Evolutionary conservation across 1,284 basidiomycete species (phyloP), one percentile per base, ranked within the genome.

Genomic region (Stereum hirsutum): DNA sequence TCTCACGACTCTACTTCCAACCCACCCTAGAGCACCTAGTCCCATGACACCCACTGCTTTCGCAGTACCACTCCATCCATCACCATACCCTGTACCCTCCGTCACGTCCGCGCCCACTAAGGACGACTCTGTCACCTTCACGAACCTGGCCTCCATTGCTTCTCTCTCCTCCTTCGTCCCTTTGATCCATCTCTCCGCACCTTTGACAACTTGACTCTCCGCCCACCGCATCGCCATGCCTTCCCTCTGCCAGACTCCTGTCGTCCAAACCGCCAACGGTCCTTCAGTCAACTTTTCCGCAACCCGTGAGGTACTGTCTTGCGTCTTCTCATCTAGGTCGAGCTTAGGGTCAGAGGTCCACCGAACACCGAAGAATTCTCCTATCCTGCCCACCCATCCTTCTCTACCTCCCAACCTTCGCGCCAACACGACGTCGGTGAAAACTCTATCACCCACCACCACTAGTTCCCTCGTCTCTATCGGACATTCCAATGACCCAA

Each of bases 361-460:
- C n/a, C n/a, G n/a, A n/a, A n/a, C n/a, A n/a, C n/a, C n/a, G n/a
- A n/a, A n/a, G n/a, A n/a, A n/a, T 30, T 8, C 28, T n/a, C 28
- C 28, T 30, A 8, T 8, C 28, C 28, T 10, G 28, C 28, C 8
- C n/a, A 8, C 28, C 10, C 28, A 8, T n/a, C 28, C 28, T 8
- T 10, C 10, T 30, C 28, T 30, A 30, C 28, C 8, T 6, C 54
- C 48, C 68, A 88, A 79, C 34, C 90, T 80, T 51, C 87, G 84
- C 5, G 91, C 86, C 56, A 97, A 70, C 35, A 96, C 75, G 15
- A 94, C 69, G 60, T 98, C 94, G 0, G 94, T 98, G 55, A 94
- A 88, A 32, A 94, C 65, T 8, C 94, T 73, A 63, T 98, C 94
- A 1, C 94, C 94, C 8, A 98, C 78, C 15, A 96, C 64, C 46